These are phyloP conservation scores for Xylaria sp. DNA, from an alignment of 2,329 filamentous ascomycete genomes.

Conservation along the genomic window DNA sequence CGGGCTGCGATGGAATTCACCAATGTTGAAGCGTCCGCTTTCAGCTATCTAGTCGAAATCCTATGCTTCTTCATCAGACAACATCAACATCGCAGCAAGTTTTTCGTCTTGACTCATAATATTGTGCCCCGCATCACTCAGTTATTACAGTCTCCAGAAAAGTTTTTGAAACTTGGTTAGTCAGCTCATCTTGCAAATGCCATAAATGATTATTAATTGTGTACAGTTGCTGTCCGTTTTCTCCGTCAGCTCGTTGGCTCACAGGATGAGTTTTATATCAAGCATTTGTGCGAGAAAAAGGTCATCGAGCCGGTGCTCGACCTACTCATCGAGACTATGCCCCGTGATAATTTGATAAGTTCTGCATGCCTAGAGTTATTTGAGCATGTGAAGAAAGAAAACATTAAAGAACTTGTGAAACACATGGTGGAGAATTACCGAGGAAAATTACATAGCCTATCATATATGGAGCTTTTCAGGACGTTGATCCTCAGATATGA, in stretches of 20 bases:
- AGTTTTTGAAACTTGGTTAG: constrained; percentile 89
- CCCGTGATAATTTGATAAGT: constrained; percentile 90
- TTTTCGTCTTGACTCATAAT: constrained; percentile 84
- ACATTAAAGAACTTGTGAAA: constrained; percentile 81
- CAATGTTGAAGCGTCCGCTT: constrained; percentile 88
- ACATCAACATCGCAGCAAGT: constrained; percentile 86
- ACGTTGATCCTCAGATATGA: constrained; percentile 81
- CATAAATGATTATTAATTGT: constrained; percentile 30
- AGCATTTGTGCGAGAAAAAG: constrained; percentile 82
- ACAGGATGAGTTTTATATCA: constrained; percentile 91
- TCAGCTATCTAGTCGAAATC: constrained; percentile 90
- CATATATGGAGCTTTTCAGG: constrained; percentile 86
- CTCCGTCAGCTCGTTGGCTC: constrained; percentile 87
- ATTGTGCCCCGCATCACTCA: constrained; percentile 83
- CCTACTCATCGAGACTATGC: constrained; percentile 85
- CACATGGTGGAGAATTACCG: constrained; percentile 88
- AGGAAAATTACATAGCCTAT: constrained; percentile 78
- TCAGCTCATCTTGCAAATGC: constrained; percentile 29
- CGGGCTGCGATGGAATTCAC: constrained; percentile 75
- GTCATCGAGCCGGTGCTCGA: constrained; percentile 87
- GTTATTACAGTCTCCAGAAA: constrained; percentile 83
- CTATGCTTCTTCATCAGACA: constrained; percentile 93
- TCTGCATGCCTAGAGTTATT: constrained; percentile 96
- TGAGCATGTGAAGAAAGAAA: constrained; percentile 85
- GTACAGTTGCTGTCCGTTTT: constrained; percentile 85